A percentile compares a stretch with the other conserved stretches of the same genome.
Evolutionary conservation across 2,329 filamentous ascomycete species (phyloP).

Genomic region (Sporothrix pseudoabietina): DNA sequence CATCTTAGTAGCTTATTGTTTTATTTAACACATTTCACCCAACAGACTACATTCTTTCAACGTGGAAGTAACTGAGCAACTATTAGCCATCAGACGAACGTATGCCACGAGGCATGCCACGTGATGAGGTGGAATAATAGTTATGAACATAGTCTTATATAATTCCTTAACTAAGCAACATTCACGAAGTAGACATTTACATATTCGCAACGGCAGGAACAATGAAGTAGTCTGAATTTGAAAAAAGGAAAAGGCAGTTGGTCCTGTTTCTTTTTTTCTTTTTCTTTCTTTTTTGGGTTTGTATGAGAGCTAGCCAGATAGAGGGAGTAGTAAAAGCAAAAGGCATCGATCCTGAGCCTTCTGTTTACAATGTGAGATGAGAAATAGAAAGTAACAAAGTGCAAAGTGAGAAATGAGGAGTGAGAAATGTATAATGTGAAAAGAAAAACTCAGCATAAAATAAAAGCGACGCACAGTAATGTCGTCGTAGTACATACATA

Average conservation of each 20-base stretch:
- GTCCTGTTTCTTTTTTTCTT: too few species aligned
- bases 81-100: too few species aligned
- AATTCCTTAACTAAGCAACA: too few species aligned
- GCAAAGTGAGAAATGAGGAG: neutral
- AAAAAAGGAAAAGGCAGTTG: neutral
- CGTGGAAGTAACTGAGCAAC: too few species aligned
- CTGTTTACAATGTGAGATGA: too few species aligned
- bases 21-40: neutral
- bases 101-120: too few species aligned
- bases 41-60: neutral
- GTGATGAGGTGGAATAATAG: too few species aligned
- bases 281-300: neutral
- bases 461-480: neutral
- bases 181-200: too few species aligned
- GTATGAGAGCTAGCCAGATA: neutral
- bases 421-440: neutral
- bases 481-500: slow-evolving; percentile 7
- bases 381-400: neutral
- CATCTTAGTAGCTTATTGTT: neutral
- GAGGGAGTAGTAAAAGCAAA: neutral
- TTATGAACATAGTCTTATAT: too few species aligned
- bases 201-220: too few species aligned
- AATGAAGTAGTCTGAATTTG: neutral
- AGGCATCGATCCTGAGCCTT: neutral
- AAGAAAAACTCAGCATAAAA: neutral